phyloP scores from a whole-genome alignment of 2,329 filamentous ascomycete species.

The Aspergillus costaricaensis region DNA sequence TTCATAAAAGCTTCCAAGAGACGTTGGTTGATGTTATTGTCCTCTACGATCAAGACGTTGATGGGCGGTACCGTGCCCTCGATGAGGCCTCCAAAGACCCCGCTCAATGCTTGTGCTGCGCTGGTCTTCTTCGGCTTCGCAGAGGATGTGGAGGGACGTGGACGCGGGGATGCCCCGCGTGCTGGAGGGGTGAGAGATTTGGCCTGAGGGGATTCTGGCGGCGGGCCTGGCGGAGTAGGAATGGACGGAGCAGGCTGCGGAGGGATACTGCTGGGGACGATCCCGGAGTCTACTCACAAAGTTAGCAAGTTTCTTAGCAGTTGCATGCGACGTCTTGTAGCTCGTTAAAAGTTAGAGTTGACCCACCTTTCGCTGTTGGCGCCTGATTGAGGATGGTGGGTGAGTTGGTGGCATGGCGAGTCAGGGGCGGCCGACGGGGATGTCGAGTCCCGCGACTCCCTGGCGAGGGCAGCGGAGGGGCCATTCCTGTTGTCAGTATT shows the following conservation, averaged over 20 bases:
- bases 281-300: constrained; percentile 25
- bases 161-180: constrained; percentile 53
- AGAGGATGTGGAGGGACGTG: constrained; percentile 28
- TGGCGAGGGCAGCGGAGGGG: constrained; percentile 79
- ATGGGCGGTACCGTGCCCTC: constrained; percentile 89
- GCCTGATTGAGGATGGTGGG: constrained; percentile 66
- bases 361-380: constrained; percentile 46
- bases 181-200: constrained; percentile 39
- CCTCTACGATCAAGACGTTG: constrained; percentile 95
- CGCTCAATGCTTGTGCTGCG: constrained; percentile 32
- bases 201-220: constrained; percentile 40
- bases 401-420: constrained; percentile 76
- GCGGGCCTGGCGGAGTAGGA: constrained; percentile 37
- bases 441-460: constrained; percentile 63
- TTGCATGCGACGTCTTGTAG: constrained; percentile 3
- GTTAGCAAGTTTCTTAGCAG: constrained; percentile 8
- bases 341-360: constrained; percentile 26
- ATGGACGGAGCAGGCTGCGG: constrained; percentile 31
- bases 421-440: constrained; percentile 60
- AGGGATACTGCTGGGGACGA: constrained; percentile 29
- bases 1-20: constrained; percentile 96
- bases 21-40: constrained; percentile 96
- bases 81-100: constrained; percentile 63
- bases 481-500: constrained; percentile 75
- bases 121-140: constrained; percentile 39